Conservation (phyloP, 345 rosid species). For the Ceriops tagal region DNA sequence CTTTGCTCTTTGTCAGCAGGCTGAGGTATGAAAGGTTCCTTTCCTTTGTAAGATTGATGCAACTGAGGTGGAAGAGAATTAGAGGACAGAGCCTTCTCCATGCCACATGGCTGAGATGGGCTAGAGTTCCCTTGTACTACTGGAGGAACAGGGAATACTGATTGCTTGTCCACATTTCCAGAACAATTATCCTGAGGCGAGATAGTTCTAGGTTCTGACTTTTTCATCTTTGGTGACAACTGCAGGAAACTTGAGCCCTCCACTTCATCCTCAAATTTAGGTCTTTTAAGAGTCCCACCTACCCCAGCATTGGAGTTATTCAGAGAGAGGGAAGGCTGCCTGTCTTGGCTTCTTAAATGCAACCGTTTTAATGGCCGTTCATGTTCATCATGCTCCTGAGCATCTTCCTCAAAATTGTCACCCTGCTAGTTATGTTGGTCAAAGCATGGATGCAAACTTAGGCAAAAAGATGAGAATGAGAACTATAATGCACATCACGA, state of each 20-base stretch:
- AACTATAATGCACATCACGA: slow-evolving; percentile 8
- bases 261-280: slow-evolving; percentile 36
- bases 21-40: slow-evolving; percentile 36
- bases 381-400: slow-evolving; percentile 39
- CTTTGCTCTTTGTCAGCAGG: slow-evolving; percentile 21
- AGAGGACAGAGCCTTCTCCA: slow-evolving; percentile 4
- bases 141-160: slow-evolving; percentile 14
- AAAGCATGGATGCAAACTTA: slow-evolving; percentile 9
- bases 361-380: slow-evolving; percentile 68
- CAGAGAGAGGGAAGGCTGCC: slow-evolving; percentile 23
- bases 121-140: slow-evolving; percentile 17
- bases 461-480: not conserved
- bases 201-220: slow-evolving; percentile 11
- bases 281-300: slow-evolving; percentile 28
- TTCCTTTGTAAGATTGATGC: slow-evolving; percentile 37
- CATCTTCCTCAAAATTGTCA: slow-evolving; percentile 39
- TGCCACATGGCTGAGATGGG: not conserved
- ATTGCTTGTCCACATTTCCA: slow-evolving; percentile 20
- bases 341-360: slow-evolving; percentile 50
- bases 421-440: slow-evolving; percentile 26
- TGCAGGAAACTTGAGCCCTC: slow-evolving; percentile 20
- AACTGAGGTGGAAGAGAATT: slow-evolving; percentile 17
- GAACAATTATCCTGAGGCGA: not conserved
- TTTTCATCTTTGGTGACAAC: slow-evolving; percentile 17
- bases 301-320: slow-evolving; percentile 20